phyloP scores from a whole-genome alignment of 208 protist genomes.

The Eutreptiella sp. region DNA sequence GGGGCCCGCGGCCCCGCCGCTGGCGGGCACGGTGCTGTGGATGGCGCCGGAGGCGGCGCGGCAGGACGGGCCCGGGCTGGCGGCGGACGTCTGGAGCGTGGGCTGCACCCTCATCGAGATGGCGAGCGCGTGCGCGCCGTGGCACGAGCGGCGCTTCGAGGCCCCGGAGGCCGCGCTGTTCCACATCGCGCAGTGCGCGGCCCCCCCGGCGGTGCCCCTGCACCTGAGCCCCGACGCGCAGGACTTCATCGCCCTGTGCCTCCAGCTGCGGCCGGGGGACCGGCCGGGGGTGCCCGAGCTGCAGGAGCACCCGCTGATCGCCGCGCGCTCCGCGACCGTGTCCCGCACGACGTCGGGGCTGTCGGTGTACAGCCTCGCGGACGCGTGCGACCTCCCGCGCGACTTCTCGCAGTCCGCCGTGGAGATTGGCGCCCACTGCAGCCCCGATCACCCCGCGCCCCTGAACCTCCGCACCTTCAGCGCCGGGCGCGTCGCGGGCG shows the following conservation, averaged over 20 bases:
- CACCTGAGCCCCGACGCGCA: conserved; percentile 43
- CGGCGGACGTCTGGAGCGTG: conserved; percentile 78
- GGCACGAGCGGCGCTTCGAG: conserved; percentile 79
- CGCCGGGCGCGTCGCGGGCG: too few species aligned
- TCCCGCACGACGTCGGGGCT: too few species aligned
- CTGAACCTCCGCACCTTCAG: too few species aligned
- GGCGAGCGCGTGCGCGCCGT: conserved; percentile 68
- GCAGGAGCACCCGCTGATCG: conserved; percentile 67
- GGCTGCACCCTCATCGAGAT: conserved; percentile 81
- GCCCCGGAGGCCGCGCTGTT: conserved; percentile 66
- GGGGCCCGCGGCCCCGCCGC: neutral
- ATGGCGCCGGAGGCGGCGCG: conserved; percentile 72
- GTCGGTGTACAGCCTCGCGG: too few species aligned
- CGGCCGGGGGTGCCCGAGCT: conserved; percentile 52
- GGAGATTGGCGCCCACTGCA: too few species aligned
- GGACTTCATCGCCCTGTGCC: conserved; percentile 50
- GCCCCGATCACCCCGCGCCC: too few species aligned
- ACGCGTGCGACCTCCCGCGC: too few species aligned
- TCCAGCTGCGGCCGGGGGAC: conserved; percentile 45
- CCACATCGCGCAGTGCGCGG: conserved; percentile 43
- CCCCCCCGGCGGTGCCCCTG: neutral
- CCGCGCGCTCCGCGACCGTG: too few species aligned
- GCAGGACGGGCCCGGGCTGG: conserved; percentile 47
- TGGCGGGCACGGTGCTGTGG: conserved; percentile 73
- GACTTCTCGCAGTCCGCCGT: too few species aligned